phyloP scores from a whole-genome alignment of 75 land plant species.

The Sequoiadendron giganteum region DNA sequence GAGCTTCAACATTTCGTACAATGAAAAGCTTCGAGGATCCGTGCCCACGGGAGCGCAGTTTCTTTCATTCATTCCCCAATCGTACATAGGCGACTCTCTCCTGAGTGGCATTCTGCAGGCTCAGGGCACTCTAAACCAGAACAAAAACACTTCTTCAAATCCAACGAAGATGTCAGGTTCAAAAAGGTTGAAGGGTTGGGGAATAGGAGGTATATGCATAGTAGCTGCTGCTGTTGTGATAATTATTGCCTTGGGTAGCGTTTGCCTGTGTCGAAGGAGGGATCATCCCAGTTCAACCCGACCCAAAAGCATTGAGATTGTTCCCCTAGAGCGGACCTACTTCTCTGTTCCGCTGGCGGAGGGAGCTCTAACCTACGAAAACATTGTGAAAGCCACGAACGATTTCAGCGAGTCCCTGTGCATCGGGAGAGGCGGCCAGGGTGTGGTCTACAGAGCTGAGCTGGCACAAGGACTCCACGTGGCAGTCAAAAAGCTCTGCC shows the following conservation, averaged over 20 bases:
- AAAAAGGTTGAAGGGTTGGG: not conserved
- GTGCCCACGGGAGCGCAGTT: slow-evolving; percentile 48
- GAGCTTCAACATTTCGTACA: slow-evolving; percentile 71
- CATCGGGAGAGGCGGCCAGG: slow-evolving; percentile 67
- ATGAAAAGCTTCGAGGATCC: slow-evolving; percentile 40
- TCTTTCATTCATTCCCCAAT: slow-evolving; percentile 34
- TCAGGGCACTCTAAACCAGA: not conserved
- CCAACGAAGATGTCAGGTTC: not conserved
- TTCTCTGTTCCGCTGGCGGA: not conserved
- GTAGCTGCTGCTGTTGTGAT: not conserved
- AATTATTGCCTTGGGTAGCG: not conserved
- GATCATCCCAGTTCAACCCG: not conserved
- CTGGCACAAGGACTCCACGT: slow-evolving; percentile 56
- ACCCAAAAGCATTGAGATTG: not conserved
- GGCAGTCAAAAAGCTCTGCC: slow-evolving; percentile 63
- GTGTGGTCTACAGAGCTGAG: slow-evolving; percentile 61
- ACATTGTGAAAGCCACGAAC: slow-evolving; percentile 49
- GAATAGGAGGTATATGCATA: not conserved
- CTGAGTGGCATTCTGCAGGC: not conserved
- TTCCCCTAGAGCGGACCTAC: not conserved
- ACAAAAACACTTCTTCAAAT: not conserved
- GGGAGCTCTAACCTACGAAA: slow-evolving; percentile 52
- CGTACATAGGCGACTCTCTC: slow-evolving; percentile 49
- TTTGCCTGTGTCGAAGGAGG: too few species aligned
- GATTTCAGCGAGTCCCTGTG: slow-evolving; percentile 46